phyloP scores from a whole-genome alignment of 202 grass and related monocot genomes.

The Eragrostis tef region DNA sequence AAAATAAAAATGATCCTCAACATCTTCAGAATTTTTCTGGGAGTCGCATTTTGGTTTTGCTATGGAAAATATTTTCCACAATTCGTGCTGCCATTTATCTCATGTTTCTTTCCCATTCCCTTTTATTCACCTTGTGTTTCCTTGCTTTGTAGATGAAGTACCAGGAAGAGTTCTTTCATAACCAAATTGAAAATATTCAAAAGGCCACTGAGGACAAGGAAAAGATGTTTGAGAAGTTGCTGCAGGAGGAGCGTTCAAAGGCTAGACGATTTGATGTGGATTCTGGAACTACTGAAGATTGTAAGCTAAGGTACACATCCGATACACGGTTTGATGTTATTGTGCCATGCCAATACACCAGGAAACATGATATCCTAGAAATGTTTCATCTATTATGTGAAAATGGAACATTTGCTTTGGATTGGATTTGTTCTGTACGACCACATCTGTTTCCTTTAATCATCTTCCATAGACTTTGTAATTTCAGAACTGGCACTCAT shows the following conservation, averaged over 20 bases:
- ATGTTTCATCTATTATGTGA: background rate
- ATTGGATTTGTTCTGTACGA: background rate
- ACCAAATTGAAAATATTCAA: conserved; percentile 78
- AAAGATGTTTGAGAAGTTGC: conserved; percentile 63
- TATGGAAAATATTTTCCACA: background rate
- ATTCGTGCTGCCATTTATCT: background rate
- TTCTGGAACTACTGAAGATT: conserved; percentile 65
- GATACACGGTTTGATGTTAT: background rate
- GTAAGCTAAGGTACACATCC: conserved; percentile 55
- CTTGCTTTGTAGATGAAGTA: conserved; percentile 71
- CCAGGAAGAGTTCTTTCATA: conserved; percentile 83
- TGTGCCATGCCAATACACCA: background rate
- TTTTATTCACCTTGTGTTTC: conserved; percentile 31
- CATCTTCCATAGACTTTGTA: background rate
- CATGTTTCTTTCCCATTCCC: conserved; percentile 18
- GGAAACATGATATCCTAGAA: background rate
- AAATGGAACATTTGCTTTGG: conserved; percentile 8
- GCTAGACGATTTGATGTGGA: conserved; percentile 62
- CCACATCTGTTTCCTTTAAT: background rate
- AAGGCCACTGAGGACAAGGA: conserved; percentile 72
- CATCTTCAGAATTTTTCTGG: background rate
- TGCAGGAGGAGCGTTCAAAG: conserved; percentile 72
- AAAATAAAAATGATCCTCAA: background rate
- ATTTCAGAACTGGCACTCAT: conserved; percentile 3
- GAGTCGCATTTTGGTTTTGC: background rate